Percentiles rank a stretch among this genome's conserved stretches.
phyloP scores from a whole-genome alignment of 352 stramenopile species.

The Phytophthora idaei region DNA sequence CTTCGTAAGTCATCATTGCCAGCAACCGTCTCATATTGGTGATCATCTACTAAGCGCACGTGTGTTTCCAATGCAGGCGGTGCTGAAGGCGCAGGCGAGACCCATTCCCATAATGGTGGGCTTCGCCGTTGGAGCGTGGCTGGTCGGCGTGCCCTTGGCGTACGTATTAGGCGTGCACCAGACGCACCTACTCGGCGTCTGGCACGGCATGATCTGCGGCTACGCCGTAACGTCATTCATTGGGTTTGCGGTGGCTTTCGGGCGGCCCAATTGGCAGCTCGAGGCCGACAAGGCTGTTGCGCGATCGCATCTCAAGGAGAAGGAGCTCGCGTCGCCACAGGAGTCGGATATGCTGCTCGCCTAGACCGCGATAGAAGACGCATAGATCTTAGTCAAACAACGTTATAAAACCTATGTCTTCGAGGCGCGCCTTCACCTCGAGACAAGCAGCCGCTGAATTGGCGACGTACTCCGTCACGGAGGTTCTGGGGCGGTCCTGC shows the following conservation, averaged over 20 bases:
- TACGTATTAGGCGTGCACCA: conserved; percentile 70
- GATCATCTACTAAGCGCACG: not conserved
- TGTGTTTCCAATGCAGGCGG: conserved; percentile 41
- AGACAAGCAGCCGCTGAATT: not conserved
- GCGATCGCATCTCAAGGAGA: conserved; percentile 52
- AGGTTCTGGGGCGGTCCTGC: conserved; percentile 7
- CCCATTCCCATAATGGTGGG: conserved; percentile 58
- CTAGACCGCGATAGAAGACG: conserved; percentile 17
- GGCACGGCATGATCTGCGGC: conserved; percentile 64
- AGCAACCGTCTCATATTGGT: not conserved
- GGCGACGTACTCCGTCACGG: not conserved
- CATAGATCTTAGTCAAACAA: not conserved
- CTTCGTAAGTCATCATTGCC: conserved; percentile 44
- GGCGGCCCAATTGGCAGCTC: conserved; percentile 63
- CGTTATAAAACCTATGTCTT: too few species aligned
- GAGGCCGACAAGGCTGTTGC: conserved; percentile 58
- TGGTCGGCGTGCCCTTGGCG: conserved; percentile 70
- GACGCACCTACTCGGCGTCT: conserved; percentile 64
- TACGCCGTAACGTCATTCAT: conserved; percentile 81
- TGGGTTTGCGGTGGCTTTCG: conserved; percentile 63
- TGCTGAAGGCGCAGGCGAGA: conserved; percentile 71
- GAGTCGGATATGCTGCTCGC: conserved; percentile 39
- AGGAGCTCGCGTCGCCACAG: conserved; percentile 25
- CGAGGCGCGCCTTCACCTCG: too few species aligned
- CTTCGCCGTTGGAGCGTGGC: conserved; percentile 70